Conservation (phyloP, 1,284 basidiomycete species). For the Peniophora sp. region DNA sequence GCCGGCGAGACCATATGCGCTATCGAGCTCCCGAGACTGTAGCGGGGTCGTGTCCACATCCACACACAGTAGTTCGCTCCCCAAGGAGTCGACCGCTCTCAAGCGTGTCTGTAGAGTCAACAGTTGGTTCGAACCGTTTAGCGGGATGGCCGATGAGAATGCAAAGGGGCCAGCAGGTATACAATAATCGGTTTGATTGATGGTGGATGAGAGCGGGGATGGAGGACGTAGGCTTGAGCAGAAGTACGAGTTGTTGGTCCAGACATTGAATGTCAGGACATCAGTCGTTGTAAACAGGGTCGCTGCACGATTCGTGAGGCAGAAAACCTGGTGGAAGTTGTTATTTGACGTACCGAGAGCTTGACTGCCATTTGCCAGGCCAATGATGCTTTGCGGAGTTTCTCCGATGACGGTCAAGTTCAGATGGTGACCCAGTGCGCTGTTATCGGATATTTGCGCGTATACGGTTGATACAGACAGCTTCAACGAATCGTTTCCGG, state of each 20-base stretch:
- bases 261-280: slow-evolving; percentile 71
- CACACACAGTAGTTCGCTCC: slow-evolving; percentile 76
- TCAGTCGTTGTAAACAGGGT: slow-evolving; percentile 80
- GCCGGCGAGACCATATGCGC: slow-evolving; percentile 65
- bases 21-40: slow-evolving; percentile 35
- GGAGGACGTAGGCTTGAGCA: slow-evolving; percentile 72
- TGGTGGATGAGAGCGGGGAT: slow-evolving; percentile 50
- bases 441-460: slow-evolving; percentile 56
- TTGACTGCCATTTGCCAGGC: slow-evolving; percentile 48
- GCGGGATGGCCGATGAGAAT: slow-evolving; percentile 70
- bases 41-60: slow-evolving; percentile 78
- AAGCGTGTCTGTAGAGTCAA: slow-evolving; percentile 81
- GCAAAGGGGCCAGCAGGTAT: slow-evolving; percentile 72
- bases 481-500: slow-evolving; percentile 43
- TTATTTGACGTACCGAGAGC: slow-evolving; percentile 49
- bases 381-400: slow-evolving; percentile 49
- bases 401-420: slow-evolving; percentile 62
- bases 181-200: slow-evolving; percentile 49
- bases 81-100: slow-evolving; percentile 80
- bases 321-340: slow-evolving; percentile 5
- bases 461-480: slow-evolving; percentile 67
- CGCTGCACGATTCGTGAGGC: slow-evolving; percentile 33
- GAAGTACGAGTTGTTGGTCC: slow-evolving; percentile 63
- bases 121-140: slow-evolving; percentile 64
- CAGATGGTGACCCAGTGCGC: slow-evolving; percentile 35